Conservation (phyloP, 306 rosid genomes). For the Vigna hirtella region DNA sequence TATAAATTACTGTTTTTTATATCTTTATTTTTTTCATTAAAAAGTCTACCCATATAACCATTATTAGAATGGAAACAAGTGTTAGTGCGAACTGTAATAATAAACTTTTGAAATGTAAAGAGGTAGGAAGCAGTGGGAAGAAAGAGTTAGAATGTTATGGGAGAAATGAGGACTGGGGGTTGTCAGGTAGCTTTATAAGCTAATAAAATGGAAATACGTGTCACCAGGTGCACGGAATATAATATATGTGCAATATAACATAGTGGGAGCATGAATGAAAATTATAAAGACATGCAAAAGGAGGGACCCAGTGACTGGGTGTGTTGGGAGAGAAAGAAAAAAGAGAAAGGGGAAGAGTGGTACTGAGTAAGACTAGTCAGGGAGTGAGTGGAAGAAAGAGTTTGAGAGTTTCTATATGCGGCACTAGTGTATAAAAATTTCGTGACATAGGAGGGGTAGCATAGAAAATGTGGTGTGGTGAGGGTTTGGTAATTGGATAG, state of each 20-base stretch:
- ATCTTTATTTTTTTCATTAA: no score
- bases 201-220: slow-evolving; percentile 56
- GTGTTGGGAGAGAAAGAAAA: no score
- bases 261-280: background rate
- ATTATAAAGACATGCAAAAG: background rate
- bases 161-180: slow-evolving; percentile 43
- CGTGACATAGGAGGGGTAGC: background rate
- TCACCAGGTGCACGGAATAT: slow-evolving; percentile 72
- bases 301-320: no score
- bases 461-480: background rate
- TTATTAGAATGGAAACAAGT: no score
- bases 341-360: no score
- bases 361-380: no score
- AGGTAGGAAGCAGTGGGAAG: background rate
- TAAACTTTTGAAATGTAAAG: slow-evolving; percentile 50
- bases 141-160: background rate
- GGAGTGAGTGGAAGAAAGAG: no score
- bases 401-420: slow-evolving; percentile 3
- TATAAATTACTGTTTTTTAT: no score
- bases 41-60: no score
- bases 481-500: slow-evolving; percentile 59
- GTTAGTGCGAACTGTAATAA: slow-evolving; percentile 40
- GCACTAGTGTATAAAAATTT: background rate
- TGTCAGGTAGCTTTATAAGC: no score
- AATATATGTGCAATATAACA: background rate